Conservation (phyloP, 768 basidiomycete genomes). For the Tylopilus felleus region DNA sequence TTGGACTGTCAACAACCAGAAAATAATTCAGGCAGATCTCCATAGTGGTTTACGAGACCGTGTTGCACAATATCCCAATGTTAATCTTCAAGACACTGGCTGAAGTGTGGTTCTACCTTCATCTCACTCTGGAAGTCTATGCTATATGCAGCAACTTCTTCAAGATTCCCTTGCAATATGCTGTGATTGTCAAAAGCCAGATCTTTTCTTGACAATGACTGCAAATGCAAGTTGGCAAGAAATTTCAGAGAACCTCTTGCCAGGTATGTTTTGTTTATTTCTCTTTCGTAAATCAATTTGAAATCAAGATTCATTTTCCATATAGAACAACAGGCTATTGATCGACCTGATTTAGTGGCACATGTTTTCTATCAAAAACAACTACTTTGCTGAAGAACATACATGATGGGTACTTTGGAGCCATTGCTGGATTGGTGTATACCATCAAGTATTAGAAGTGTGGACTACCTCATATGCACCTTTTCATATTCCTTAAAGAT, state of each 20-base stretch:
- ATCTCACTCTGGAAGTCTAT: slow-evolving; percentile 37
- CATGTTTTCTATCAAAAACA: background rate
- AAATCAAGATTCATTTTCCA: background rate
- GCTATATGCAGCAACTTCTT: slow-evolving; percentile 40
- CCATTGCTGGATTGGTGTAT: background rate
- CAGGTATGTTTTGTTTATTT: background rate
- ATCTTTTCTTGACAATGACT: too few species aligned
- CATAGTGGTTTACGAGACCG: too few species aligned
- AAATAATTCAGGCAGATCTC: too few species aligned
- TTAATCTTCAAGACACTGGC: slow-evolving; percentile 40
- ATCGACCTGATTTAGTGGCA: background rate
- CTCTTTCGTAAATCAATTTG: background rate
- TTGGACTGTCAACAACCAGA: too few species aligned
- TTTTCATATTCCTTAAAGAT: background rate
- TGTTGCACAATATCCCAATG: slow-evolving; percentile 26
- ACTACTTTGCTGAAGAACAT: background rate
- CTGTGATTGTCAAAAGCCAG: slow-evolving; percentile 31
- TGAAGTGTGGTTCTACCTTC: slow-evolving; percentile 43
- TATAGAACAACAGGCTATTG: background rate
- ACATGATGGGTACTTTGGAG: background rate
- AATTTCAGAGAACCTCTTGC: too few species aligned
- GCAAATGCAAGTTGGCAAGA: too few species aligned
- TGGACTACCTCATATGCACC: background rate
- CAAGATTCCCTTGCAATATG: slow-evolving; percentile 48
- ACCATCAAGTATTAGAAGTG: background rate